Evolutionary conservation across 169 alveolate species (phyloP).

Genomic region (Miamiensis avidus): DNA sequence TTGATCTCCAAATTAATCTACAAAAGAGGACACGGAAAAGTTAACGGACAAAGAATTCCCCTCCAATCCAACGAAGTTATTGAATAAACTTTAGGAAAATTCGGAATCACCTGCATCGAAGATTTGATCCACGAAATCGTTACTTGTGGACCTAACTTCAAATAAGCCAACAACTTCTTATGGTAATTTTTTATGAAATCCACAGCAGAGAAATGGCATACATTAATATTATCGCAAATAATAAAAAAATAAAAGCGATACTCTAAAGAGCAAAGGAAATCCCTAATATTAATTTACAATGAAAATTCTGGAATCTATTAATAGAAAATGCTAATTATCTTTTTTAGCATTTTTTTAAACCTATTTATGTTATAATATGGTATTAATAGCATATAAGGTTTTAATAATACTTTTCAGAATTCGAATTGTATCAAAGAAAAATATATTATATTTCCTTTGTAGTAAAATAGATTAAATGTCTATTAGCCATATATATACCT

Average conservation of each 20-base stretch:
- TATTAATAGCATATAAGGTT: too few species aligned
- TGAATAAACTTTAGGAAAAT: slow-evolving; percentile 85
- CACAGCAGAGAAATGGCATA: neutral
- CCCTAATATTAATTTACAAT: neutral
- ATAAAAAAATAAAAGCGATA: too few species aligned
- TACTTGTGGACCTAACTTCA: slow-evolving; percentile 99
- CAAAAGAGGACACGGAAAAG: slow-evolving; percentile 97
- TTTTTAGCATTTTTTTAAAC: too few species aligned
- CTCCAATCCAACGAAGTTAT: slow-evolving; percentile 88
- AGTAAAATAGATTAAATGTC: too few species aligned
- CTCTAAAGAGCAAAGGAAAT: neutral
- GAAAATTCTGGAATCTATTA: too few species aligned
- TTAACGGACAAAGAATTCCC: slow-evolving; percentile 91
- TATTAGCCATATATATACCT: neutral
- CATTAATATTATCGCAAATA: neutral
- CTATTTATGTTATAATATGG: too few species aligned
- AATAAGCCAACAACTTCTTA: slow-evolving; percentile 97
- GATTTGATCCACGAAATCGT: slow-evolving; percentile 98
- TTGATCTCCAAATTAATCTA: slow-evolving; percentile 95
- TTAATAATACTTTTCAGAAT: too few species aligned
- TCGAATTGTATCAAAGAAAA: too few species aligned
- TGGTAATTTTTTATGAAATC: slow-evolving; percentile 76
- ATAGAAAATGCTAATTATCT: too few species aligned
- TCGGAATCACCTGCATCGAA: slow-evolving; percentile 93
- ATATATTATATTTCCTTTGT: too few species aligned